phyloP scores from a whole-genome alignment of 176 grass and related monocot species.

The Bromus sterilis region DNA sequence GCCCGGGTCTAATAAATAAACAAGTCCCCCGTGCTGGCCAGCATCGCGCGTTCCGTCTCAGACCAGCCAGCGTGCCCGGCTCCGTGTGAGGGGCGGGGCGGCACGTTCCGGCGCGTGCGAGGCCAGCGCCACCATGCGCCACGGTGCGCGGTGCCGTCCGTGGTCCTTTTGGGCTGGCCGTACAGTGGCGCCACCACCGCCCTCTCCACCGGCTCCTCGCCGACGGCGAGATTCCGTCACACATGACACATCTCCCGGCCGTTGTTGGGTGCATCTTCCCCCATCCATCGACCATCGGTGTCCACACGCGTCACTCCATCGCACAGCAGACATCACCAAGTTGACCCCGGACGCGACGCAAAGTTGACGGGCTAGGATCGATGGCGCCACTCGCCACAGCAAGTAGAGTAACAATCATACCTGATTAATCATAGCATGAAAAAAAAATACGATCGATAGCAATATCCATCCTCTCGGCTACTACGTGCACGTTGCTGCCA shows the following conservation, averaged over 20 bases:
- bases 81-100: too few relatives aligned
- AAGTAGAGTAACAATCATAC: background rate
- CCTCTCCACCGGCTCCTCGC: background rate
- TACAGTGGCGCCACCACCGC: slow-evolving; percentile 3
- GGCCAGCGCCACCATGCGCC: background rate
- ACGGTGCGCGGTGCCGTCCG: background rate
- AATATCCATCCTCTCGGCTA: background rate
- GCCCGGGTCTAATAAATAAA: too few relatives aligned
- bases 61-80: too few relatives aligned
- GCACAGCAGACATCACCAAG: background rate
- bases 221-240: background rate
- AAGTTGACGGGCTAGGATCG: background rate
- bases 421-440: background rate
- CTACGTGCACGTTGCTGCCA: background rate
- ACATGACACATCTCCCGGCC: background rate
- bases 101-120: background rate
- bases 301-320: background rate
- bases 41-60: too few relatives aligned
- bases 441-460: background rate
- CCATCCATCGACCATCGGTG: too few relatives aligned
- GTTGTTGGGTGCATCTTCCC: background rate
- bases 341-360: background rate
- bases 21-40: too few relatives aligned
- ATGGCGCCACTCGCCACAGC: background rate
- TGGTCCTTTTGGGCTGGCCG: background rate